These are phyloP conservation scores for Zygosaccharomyces bailii DNA, from an alignment of 805 yeast genomes.

Conservation along the genomic window DNA sequence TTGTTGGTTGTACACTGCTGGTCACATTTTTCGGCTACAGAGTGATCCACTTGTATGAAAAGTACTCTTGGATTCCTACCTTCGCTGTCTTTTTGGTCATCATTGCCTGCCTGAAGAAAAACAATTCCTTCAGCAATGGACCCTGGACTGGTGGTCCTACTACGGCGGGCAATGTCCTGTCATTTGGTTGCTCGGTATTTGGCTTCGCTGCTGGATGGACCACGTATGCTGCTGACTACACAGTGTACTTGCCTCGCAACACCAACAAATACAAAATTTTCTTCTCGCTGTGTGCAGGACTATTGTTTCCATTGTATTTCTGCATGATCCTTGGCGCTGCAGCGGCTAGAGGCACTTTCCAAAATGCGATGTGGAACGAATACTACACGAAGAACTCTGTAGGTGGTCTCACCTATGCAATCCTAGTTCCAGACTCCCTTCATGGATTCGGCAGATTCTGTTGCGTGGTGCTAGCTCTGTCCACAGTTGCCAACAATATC, in stretches of 20 bases:
- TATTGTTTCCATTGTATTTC: constrained; percentile 64
- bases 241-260: constrained; percentile 74
- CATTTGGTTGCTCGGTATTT: constrained; percentile 77
- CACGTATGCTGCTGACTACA: constrained; percentile 89
- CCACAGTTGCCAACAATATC: constrained; percentile 85
- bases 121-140: constrained; percentile 60
- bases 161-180: constrained; percentile 72
- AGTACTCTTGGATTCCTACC: constrained; percentile 86
- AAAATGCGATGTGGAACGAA: constrained; percentile 43
- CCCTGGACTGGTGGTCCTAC: constrained; percentile 50
- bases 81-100: constrained; percentile 66
- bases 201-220: constrained; percentile 97
- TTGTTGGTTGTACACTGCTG: constrained; percentile 63
- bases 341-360: constrained; percentile 64
- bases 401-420: constrained; percentile 80
- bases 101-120: constrained; percentile 68
- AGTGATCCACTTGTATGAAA: constrained; percentile 76
- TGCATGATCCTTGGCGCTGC: constrained; percentile 83
- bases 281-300: constrained; percentile 58
- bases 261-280: constrained; percentile 59
- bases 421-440: constrained; percentile 73
- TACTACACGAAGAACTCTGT: constrained; percentile 52
- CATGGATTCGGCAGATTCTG: constrained; percentile 90
- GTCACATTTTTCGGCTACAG: constrained; percentile 83
- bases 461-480: constrained; percentile 75